A percentile compares a stretch with the other conserved stretches of the same genome.
These are phyloP conservation scores for Mollisiaceae sp. DNA, from an alignment of 2,329 filamentous ascomycete genomes.

Conservation along the genomic window DNA sequence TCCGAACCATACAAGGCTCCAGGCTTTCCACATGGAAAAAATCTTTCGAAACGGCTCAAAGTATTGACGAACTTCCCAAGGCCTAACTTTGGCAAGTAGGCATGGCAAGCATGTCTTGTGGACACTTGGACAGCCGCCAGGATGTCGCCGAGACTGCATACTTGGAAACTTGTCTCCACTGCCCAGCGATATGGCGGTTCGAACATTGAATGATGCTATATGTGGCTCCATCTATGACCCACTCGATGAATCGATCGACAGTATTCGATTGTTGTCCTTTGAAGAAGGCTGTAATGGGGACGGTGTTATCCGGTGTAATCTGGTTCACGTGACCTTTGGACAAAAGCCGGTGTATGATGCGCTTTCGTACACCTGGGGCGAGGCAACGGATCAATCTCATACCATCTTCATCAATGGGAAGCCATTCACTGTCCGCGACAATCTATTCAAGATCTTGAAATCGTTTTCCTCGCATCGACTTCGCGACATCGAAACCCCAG, in stretches of 20 bases:
- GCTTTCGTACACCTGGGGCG: constrained; percentile 26
- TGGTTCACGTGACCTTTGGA: not conserved
- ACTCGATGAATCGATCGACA: not conserved
- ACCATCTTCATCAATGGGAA: constrained; percentile 12
- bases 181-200: too few species aligned
- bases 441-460: constrained; percentile 15
- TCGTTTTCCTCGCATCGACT: not conserved
- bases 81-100: too few species aligned
- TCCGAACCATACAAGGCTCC: too few species aligned
- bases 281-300: not conserved
- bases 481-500: not conserved
- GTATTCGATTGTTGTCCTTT: constrained; percentile 8
- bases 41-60: too few species aligned
- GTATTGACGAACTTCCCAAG: too few species aligned
- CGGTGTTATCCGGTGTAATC: not conserved
- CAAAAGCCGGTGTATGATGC: constrained; percentile 20
- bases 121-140: too few species aligned
- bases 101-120: too few species aligned
- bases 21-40: too few species aligned
- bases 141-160: too few species aligned
- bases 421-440: constrained; percentile 11
- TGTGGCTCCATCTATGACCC: constrained; percentile 2
- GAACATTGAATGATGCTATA: not conserved
- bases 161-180: too few species aligned
- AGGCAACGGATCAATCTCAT: not conserved